These are phyloP conservation scores for Leccinellum albellum DNA, from an alignment of 768 basidiomycete species.

Conservation along the genomic window DNA sequence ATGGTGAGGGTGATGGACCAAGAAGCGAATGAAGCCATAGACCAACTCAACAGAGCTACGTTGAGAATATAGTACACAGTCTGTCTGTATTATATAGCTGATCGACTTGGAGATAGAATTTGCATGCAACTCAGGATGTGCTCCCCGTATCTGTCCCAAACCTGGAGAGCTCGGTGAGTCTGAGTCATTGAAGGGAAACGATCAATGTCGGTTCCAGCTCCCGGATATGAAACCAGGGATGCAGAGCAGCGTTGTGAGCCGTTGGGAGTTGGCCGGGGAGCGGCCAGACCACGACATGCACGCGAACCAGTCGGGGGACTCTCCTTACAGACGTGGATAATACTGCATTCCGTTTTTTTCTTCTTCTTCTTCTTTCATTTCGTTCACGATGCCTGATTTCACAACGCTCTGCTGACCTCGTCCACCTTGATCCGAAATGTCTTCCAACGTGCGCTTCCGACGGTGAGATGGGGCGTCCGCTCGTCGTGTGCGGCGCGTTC, in stretches of 20 bases:
- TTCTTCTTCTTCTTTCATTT: not conserved
- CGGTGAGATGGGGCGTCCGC: slow-evolving; percentile 50
- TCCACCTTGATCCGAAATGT: slow-evolving; percentile 69
- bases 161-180: slow-evolving; percentile 55
- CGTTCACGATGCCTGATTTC: slow-evolving; percentile 33
- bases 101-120: not conserved
- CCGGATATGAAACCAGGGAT: slow-evolving; percentile 6
- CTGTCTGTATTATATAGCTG: not conserved
- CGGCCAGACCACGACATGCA: slow-evolving; percentile 27
- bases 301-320: slow-evolving; percentile 18
- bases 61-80: slow-evolving; percentile 27
- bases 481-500: slow-evolving; percentile 43
- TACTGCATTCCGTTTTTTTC: not conserved
- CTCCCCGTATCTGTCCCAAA: slow-evolving; percentile 95
- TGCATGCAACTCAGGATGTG: slow-evolving; percentile 14
- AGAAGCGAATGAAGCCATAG: slow-evolving; percentile 57
- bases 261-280: slow-evolving; percentile 19
- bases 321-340: not conserved
- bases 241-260: slow-evolving; percentile 18
- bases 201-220: slow-evolving; percentile 51
- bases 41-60: slow-evolving; percentile 46
- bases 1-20: slow-evolving; percentile 73
- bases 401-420: slow-evolving; percentile 63
- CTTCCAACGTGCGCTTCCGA: slow-evolving; percentile 66
- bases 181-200: slow-evolving; percentile 80